Conservation (phyloP, 371 early-diverging fungal genomes). For the Mortierella sp. region DNA sequence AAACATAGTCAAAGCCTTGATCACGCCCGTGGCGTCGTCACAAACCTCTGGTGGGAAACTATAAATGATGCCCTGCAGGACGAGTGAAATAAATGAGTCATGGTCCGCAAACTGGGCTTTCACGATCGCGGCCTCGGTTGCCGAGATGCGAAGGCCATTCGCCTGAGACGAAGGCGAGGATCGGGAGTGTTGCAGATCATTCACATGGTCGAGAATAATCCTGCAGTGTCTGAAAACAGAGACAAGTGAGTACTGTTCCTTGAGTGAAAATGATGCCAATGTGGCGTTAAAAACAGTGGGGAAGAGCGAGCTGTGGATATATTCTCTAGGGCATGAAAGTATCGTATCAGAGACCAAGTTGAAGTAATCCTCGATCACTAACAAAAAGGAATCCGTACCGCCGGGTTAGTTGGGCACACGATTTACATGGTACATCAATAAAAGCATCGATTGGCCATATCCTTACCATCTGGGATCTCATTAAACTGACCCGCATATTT, state of each 20-base stretch:
- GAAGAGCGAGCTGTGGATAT: slow-evolving; percentile 68
- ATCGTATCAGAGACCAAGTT: slow-evolving; percentile 66
- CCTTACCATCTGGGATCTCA: slow-evolving; percentile 76
- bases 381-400: not conserved
- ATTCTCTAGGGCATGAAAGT: slow-evolving; percentile 68
- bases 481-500: slow-evolving; percentile 61
- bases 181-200: slow-evolving; percentile 48
- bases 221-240: slow-evolving; percentile 69
- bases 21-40: slow-evolving; percentile 60
- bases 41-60: slow-evolving; percentile 65
- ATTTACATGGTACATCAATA: too few relatives aligned
- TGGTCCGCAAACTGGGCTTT: slow-evolving; percentile 55
- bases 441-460: not conserved
- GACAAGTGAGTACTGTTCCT: slow-evolving; percentile 71
- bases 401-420: too few relatives aligned
- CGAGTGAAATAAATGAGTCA: slow-evolving; percentile 56
- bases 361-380: slow-evolving; percentile 81
- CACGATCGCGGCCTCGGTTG: slow-evolving; percentile 55
- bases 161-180: slow-evolving; percentile 30
- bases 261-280: slow-evolving; percentile 69
- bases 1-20: slow-evolving; percentile 60
- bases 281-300: slow-evolving; percentile 74
- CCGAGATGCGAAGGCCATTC: slow-evolving; percentile 47
- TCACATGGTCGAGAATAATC: slow-evolving; percentile 55
- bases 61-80: slow-evolving; percentile 64